Percentiles rank a stretch among this genome's conserved stretches.
These are phyloP conservation scores for Botrytis byssoidea DNA, from an alignment of 2,329 filamentous ascomycete species.

Conservation along the genomic window DNA sequence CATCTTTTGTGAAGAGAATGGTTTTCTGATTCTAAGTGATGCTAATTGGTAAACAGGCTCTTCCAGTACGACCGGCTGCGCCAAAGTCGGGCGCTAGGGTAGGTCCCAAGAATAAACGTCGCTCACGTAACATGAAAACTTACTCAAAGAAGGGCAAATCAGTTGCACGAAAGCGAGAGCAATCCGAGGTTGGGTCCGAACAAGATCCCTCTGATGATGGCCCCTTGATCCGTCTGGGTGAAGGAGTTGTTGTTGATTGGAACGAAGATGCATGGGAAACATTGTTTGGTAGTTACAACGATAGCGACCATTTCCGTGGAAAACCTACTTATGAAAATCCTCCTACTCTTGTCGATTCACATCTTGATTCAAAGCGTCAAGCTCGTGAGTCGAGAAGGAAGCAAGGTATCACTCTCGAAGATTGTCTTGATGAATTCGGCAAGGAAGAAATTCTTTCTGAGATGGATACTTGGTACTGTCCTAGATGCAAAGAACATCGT, in stretches of 20 bases:
- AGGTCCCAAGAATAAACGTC: slow-evolving; percentile 36
- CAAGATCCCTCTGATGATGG: slow-evolving; percentile 47
- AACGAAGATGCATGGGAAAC: slow-evolving; percentile 64
- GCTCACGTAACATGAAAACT: slow-evolving; percentile 38
- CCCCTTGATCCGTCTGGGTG: slow-evolving; percentile 73
- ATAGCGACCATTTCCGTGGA: slow-evolving; percentile 47
- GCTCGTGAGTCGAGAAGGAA: slow-evolving; percentile 65
- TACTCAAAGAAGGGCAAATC: slow-evolving; percentile 42
- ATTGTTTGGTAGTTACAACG: slow-evolving; percentile 56
- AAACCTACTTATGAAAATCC: slow-evolving; percentile 54
- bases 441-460: slow-evolving; percentile 92
- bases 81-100: slow-evolving; percentile 33
- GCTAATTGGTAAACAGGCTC: slow-evolving; percentile 37
- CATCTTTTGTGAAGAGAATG: not conserved
- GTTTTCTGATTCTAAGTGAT: not conserved
- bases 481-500: slow-evolving; percentile 88
- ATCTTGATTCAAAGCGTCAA: slow-evolving; percentile 62
- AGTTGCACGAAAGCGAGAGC: slow-evolving; percentile 25
- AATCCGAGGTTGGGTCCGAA: slow-evolving; percentile 23
- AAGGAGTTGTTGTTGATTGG: slow-evolving; percentile 89
- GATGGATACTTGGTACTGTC: slow-evolving; percentile 97
- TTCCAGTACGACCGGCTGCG: slow-evolving; percentile 36
- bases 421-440: slow-evolving; percentile 92
- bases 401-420: slow-evolving; percentile 78
- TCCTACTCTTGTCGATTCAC: slow-evolving; percentile 54